phyloP scores from a whole-genome alignment of 768 basidiomycete species.

The Lactarius vividus region DNA sequence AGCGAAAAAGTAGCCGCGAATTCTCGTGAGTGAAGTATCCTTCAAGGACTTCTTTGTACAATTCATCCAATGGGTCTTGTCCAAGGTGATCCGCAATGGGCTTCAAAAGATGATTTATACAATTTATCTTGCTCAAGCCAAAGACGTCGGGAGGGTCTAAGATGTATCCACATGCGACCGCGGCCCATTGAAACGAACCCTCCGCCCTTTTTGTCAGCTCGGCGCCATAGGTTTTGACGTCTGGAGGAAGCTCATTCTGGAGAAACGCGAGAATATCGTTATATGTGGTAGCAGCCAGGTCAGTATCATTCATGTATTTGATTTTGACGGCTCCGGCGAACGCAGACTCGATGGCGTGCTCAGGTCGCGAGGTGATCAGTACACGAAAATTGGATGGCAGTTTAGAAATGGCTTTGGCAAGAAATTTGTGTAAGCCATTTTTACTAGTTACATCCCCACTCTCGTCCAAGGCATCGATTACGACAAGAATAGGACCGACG shows the following conservation, averaged over 20 bases:
- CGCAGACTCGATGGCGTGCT: background rate
- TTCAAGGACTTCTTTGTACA: background rate
- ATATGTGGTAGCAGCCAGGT: background rate
- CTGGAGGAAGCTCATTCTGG: background rate
- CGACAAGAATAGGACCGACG: background rate
- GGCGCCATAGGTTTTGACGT: background rate
- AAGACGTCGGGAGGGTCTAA: background rate
- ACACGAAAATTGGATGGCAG: background rate
- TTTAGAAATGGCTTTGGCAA: background rate
- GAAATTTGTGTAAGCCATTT: background rate
- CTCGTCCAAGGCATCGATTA: conserved; percentile 1
- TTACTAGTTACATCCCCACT: background rate
- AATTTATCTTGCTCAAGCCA: background rate
- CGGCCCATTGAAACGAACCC: conserved; percentile 6
- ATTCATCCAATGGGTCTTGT: background rate
- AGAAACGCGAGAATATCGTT: background rate
- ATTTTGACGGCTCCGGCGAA: background rate
- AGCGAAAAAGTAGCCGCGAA: background rate
- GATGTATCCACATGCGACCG: background rate
- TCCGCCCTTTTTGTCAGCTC: background rate
- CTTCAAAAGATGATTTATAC: background rate
- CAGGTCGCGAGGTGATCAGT: background rate
- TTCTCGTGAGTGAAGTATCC: background rate
- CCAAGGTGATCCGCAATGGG: background rate
- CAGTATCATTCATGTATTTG: background rate